phyloP scores from a whole-genome alignment of 257 asterid species.

The Lycium barbarum region DNA sequence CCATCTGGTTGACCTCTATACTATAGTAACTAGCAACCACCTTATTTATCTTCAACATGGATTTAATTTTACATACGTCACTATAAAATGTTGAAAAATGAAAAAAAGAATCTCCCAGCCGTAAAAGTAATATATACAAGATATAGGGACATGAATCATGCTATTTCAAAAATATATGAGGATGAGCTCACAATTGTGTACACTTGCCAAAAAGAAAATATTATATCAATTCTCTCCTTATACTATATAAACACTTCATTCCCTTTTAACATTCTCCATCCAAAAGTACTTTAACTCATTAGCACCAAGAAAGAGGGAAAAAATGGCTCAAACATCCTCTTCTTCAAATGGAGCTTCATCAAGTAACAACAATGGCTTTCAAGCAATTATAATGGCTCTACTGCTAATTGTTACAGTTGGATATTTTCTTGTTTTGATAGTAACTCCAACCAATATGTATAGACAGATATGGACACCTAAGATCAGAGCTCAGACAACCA shows the following conservation, averaged over 20 bases:
- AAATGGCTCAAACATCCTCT: slow-evolving; percentile 27
- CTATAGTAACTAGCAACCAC: slow-evolving; percentile 30
- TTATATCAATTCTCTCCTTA: slow-evolving; percentile 7
- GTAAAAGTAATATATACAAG: neutral
- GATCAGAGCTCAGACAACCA: slow-evolving; percentile 44
- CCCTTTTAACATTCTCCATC: slow-evolving; percentile 24
- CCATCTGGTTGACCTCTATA: slow-evolving; percentile 33
- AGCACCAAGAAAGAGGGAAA: neutral
- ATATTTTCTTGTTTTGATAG: slow-evolving; percentile 60
- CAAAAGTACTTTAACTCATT: neutral
- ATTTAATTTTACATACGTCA: slow-evolving; percentile 26
- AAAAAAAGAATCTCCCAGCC: neutral
- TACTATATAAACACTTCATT: slow-evolving; percentile 40
- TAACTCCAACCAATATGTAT: slow-evolving; percentile 62
- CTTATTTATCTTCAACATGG: slow-evolving; percentile 22
- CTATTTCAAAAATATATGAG: slow-evolving; percentile 29
- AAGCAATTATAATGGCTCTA: slow-evolving; percentile 50
- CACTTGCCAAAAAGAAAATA: slow-evolving; percentile 7
- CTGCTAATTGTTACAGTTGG: slow-evolving; percentile 51
- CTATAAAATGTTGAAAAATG: neutral
- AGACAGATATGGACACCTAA: slow-evolving; percentile 55
- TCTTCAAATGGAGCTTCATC: neutral
- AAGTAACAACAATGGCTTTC: slow-evolving; percentile 34
- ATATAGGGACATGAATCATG: slow-evolving; percentile 40
- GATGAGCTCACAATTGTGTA: slow-evolving; percentile 27